These are phyloP conservation scores for Escovopsis weberi DNA, from an alignment of 2,329 filamentous ascomycete genomes.

Conservation along the genomic window DNA sequence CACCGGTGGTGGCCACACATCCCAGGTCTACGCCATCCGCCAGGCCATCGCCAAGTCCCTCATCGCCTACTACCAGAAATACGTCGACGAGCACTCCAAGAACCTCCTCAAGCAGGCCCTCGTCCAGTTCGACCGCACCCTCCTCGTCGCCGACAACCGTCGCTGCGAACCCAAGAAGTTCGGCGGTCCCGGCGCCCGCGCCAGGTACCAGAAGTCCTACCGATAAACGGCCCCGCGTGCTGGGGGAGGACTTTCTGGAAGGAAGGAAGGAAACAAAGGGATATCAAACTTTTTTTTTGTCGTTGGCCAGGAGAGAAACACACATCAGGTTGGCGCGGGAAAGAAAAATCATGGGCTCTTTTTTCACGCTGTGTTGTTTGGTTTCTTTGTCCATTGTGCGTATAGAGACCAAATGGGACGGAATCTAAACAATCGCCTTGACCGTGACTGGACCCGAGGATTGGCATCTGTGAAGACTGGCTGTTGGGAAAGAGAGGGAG, in stretches of 20 bases:
- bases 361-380: too few species aligned
- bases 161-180: slow-evolving; percentile 99
- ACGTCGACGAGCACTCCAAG: slow-evolving; percentile 99
- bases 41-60: slow-evolving; percentile 87
- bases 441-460: too few species aligned
- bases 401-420: too few species aligned
- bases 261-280: slow-evolving; percentile 5
- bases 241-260: too few species aligned
- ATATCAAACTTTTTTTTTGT: slow-evolving; percentile 1
- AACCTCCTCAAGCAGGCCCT: slow-evolving; percentile 97
- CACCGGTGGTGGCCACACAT: slow-evolving; percentile 92
- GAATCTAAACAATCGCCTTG: too few species aligned
- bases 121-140: slow-evolving; percentile 88
- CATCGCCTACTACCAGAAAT: slow-evolving; percentile 95
- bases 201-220: slow-evolving; percentile 99
- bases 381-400: too few species aligned
- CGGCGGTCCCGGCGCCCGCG: slow-evolving; percentile 81
- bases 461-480: too few species aligned
- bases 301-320: too few species aligned
- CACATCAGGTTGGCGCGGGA: too few species aligned
- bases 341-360: too few species aligned
- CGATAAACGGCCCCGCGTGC: slow-evolving; percentile 47
- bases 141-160: slow-evolving; percentile 98
- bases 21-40: slow-evolving; percentile 94
- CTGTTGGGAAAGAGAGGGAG: too few species aligned